phyloP scores from a whole-genome alignment of 768 basidiomycete species.

The Lactarius hengduanensis region DNA sequence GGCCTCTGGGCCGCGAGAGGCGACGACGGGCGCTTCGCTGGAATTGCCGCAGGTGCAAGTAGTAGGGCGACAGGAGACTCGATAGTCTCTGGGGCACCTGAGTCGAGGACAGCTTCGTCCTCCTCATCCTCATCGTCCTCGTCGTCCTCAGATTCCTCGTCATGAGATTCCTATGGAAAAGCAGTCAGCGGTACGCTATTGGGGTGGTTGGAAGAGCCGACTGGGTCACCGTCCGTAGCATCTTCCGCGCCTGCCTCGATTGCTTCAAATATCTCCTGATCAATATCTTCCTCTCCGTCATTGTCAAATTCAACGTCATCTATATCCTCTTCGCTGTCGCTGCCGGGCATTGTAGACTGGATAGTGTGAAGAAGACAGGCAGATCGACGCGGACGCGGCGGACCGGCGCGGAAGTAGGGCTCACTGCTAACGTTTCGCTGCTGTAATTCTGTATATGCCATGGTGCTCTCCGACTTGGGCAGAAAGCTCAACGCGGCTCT shows the following conservation, averaged over 20 bases:
- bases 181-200: not conserved
- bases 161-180: constrained; percentile 27
- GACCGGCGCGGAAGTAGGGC: not conserved
- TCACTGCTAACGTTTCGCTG: constrained; percentile 25
- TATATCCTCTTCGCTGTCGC: constrained; percentile 50
- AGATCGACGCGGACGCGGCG: constrained; percentile 12
- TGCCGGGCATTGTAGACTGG: constrained; percentile 43
- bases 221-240: constrained; percentile 69
- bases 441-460: constrained; percentile 37
- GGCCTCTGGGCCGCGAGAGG: constrained; percentile 30
- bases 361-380: constrained; percentile 30
- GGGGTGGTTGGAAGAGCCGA: constrained; percentile 36
- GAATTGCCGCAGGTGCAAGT: constrained; percentile 34
- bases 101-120: constrained; percentile 53
- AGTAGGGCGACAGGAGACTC: constrained; percentile 42
- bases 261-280: constrained; percentile 50
- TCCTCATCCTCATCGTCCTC: constrained; percentile 44
- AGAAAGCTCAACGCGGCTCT: constrained; percentile 92
- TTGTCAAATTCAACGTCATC: constrained; percentile 44
- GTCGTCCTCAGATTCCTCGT: constrained; percentile 36
- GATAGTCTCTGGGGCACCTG: constrained; percentile 10
- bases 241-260: constrained; percentile 54
- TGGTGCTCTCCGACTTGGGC: constrained; percentile 97
- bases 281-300: constrained; percentile 27
- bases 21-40: constrained; percentile 33